Base-by-base conservation (phyloP, 352 stramenopile genomes). In the Phytophthora quininea region DNA sequence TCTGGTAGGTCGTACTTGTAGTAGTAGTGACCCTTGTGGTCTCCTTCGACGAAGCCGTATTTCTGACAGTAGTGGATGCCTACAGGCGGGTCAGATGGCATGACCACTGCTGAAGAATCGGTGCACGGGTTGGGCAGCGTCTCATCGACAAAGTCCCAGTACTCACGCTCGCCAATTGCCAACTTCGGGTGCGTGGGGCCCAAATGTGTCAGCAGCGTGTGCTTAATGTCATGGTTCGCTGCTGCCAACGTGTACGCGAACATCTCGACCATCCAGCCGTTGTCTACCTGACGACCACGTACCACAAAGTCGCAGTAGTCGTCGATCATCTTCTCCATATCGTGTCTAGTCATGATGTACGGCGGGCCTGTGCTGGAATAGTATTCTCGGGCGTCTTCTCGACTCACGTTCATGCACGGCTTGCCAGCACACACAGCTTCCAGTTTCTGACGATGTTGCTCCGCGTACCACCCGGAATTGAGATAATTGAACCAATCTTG, bases 1-100 rank as follows among this genome's bases (percentile, higher is more conserved):
- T 82, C 67, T 15, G 79, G 77, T n/a, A 88, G 38, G 31, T 77
- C 64, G 54, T 86, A 88, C 53, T 88, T 86, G 76, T 85, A 88
- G 64, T 79, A 86, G 43, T 83, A 71, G 51, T 80, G 74, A 6
- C 76, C 77, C 19, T 81, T 67, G 48, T 74, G 69, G 11, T 80
- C 58, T 11, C 68, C 69, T 54, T 80, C 62, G 15, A 82, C 64
- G 37, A 80, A 81, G 50, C 79, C 79, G 31, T 83, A 86, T 51
- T 80, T 73, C 58, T 81, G 80, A 48, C 73, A 88, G 58, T 88
- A 89, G 64, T 89, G 80, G 33, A 88, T 61, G 4, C 58, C 69
- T 48, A 84, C 72, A 9, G 77, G 80, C 45, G 80, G 71, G 24
- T 78, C 64, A 7, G 32, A 32, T 1, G 80, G 80, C 45, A 88